Evolutionary conservation across 495 filamentous ascomycete genomes (phyloP).

Genomic region (Penicillium samsonianum): DNA sequence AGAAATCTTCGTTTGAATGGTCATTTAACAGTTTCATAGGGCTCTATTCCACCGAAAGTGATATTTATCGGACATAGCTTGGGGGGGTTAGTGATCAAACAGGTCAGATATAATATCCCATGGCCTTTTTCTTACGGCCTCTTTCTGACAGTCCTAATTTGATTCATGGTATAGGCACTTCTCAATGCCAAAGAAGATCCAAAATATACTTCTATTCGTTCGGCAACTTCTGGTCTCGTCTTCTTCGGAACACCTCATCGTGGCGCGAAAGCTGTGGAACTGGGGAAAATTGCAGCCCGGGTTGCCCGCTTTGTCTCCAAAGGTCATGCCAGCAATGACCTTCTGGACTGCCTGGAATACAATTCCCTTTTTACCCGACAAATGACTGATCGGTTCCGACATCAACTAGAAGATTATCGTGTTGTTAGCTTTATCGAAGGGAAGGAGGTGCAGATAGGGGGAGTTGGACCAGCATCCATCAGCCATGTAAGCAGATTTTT

Average conservation of each 20-base stretch:
- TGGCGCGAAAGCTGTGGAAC: conserved; percentile 41
- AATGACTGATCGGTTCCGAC: conserved; percentile 40
- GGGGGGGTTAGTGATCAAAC: conserved; percentile 48
- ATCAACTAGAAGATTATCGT: conserved; percentile 42
- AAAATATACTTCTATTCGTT: conserved; percentile 41
- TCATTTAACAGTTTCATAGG: conserved; percentile 8
- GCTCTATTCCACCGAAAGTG: conserved; percentile 32
- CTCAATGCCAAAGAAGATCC: conserved; percentile 46
- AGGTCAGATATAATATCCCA: conserved; percentile 29
- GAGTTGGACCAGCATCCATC: conserved; percentile 33
- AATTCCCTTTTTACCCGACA: conserved; percentile 45
- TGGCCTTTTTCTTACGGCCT: too few relatives aligned
- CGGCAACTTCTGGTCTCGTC: conserved; percentile 42
- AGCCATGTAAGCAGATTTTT: conserved; percentile 31
- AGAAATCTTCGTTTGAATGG: background rate
- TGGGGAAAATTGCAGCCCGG: conserved; percentile 42
- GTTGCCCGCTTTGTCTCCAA: conserved; percentile 38
- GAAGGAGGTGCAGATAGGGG: conserved; percentile 39
- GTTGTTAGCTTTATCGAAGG: conserved; percentile 48
- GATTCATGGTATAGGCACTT: conserved; percentile 32
- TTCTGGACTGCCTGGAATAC: conserved; percentile 39
- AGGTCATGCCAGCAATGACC: conserved; percentile 38
- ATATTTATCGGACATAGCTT: conserved; percentile 52
- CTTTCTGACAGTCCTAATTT: background rate
- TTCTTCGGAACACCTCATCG: conserved; percentile 52